Evolutionary conservation across 306 rosid species (phyloP).

Genomic region (cucumber (Cucumis sativus)): Cucumber_9930_V3 NC_026661.2:22193501-22194000

Average conservation of each 20-base stretch:
- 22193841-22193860: slow-evolving; percentile 4
- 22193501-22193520: background rate
- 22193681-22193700: slow-evolving; percentile 13
- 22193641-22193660: slow-evolving; percentile 15
- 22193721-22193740: slow-evolving; percentile 6
- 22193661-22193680: background rate
- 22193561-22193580: slow-evolving; percentile 33
- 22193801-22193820: slow-evolving; percentile 20
- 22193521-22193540: background rate
- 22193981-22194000: slow-evolving; percentile 10
- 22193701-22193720: slow-evolving; percentile 14
- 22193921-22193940: slow-evolving; percentile 5
- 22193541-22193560: slow-evolving; percentile 4
- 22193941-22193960: background rate
- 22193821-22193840: slow-evolving; percentile 23
- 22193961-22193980: background rate
- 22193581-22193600: slow-evolving; percentile 21
- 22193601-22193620: slow-evolving; percentile 27
- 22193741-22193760: slow-evolving; percentile 22
- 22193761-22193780: slow-evolving; percentile 17
- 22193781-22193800: slow-evolving; percentile 6
- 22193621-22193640: slow-evolving; percentile 9
- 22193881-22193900: background rate
- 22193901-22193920: background rate
- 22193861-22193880: background rate